phyloP scores from a whole-genome alignment of 106 monocot genomes.

The Chionographis japonica region DNA sequence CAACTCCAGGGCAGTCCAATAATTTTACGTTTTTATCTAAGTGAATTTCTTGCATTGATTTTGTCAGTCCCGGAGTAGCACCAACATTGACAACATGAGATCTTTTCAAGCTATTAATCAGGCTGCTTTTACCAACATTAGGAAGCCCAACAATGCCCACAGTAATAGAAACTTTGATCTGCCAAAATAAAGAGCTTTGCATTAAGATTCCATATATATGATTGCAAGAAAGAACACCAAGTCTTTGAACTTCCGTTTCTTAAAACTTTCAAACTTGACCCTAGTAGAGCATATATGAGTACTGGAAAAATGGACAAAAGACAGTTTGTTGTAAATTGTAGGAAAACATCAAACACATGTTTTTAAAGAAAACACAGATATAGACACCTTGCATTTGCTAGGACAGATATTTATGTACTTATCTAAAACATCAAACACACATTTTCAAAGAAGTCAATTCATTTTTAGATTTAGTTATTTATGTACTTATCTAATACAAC shows the following conservation, averaged over 20 bases:
- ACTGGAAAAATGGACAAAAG: background rate
- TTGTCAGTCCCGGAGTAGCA: constrained; percentile 90
- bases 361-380: no score
- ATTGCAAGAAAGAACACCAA: background rate
- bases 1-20: constrained; percentile 95
- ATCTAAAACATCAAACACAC: no score
- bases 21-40: constrained; percentile 93
- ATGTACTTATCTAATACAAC: no score
- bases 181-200: constrained; percentile 13
- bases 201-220: background rate
- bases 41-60: constrained; percentile 96
- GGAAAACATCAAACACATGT: background rate
- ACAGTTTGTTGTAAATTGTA: background rate
- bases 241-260: no score
- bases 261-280: no score
- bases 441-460: no score
- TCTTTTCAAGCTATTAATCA: constrained; percentile 99
- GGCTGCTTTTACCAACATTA: constrained; percentile 97
- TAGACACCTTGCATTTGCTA: no score
- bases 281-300: no score
- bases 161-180: constrained; percentile 90
- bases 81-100: constrained; percentile 96
- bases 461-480: no score
- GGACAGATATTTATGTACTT: no score
- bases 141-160: constrained; percentile 97